Conservation (phyloP, 2,329 filamentous ascomycete genomes). For the Plectosphaerella plurivora region DNA sequence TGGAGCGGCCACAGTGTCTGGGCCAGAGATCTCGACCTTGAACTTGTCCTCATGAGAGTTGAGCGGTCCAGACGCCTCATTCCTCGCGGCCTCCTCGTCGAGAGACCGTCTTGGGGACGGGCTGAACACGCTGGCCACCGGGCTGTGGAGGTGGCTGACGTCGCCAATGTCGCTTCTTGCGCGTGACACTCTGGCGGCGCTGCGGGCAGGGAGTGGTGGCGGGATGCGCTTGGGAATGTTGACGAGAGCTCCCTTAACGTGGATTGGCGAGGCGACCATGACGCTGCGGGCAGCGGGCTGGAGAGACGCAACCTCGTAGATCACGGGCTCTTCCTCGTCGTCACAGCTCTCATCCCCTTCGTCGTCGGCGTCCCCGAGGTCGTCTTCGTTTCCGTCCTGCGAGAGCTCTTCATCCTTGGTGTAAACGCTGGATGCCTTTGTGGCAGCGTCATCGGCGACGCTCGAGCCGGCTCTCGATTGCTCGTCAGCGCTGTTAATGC, state of each 20-base stretch:
- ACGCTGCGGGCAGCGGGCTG: slow-evolving; percentile 52
- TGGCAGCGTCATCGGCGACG: slow-evolving; percentile 18
- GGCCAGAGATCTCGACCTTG: neutral
- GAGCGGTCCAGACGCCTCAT: slow-evolving; percentile 10
- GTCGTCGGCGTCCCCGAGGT: slow-evolving; percentile 33
- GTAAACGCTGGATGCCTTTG: slow-evolving; percentile 20
- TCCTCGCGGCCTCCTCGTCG: slow-evolving; percentile 11
- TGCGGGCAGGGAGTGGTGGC: slow-evolving; percentile 73
- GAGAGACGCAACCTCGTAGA: slow-evolving; percentile 62
- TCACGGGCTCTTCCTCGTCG: slow-evolving; percentile 59
- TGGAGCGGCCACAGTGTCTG: no score
- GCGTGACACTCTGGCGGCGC: slow-evolving; percentile 59
- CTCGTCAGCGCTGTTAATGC: slow-evolving; percentile 7
- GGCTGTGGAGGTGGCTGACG: slow-evolving; percentile 45
- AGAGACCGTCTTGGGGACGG: slow-evolving; percentile 9
- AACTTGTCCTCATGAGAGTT: neutral
- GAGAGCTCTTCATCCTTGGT: slow-evolving; percentile 14
- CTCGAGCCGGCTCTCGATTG: slow-evolving; percentile 15
- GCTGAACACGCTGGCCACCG: slow-evolving; percentile 44
- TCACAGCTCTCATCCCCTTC: slow-evolving; percentile 45
- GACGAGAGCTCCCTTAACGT: slow-evolving; percentile 73
- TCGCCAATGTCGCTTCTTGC: slow-evolving; percentile 57
- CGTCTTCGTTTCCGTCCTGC: slow-evolving; percentile 22
- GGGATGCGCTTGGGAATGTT: slow-evolving; percentile 77
- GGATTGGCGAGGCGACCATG: slow-evolving; percentile 59